Base-by-base conservation (phyloP, 306 rosid genomes). In the Argentina anserina region DNA sequence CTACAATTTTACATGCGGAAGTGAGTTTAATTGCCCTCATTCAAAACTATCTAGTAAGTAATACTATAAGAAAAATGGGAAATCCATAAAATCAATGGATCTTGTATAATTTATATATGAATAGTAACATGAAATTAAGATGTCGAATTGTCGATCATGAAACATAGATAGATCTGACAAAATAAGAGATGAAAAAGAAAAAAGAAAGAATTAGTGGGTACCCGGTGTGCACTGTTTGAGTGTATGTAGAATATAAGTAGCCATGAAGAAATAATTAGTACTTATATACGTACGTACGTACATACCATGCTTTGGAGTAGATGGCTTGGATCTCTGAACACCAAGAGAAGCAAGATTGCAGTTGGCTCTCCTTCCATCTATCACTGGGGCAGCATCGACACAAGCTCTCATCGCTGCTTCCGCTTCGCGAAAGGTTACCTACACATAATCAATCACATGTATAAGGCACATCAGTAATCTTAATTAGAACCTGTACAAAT, bases 311-410 rank as follows among this genome's bases (percentile, higher is more conserved):
- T 94, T 93, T 36, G 99, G 99, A 9, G 99, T 94, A 10, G 99
- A 94, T 80, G 99, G 99, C 86, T 94, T 94, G 84, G 99, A 91
- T 88, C 99, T 87, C 86, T 94, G 99, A 67, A 92, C 96, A 53
- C 99, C 99, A 81, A 91, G 77, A 80, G 99, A 94, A 83, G 99
- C 99, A 53, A 94, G 99, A 77, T 94, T 94, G 87, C 99, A 94
- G 42, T 94, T 94, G 28, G 99, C 99, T 77, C 96, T 85, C 66
- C 99, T 87, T 1, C 99, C 97, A 56, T 94, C 99, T 53, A 94
- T 94, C 40, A 94, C 96, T 0, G 99, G 99, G 64, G 99, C 87
- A 69, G 99, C 92, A 78, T 94, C 99, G 26, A 94, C 99, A 53
- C 99, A 94, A 71, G 99, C 99, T 76, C 95, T 94, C 99, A 88